phyloP scores from a whole-genome alignment of 352 stramenopile genomes.

The Globisporangium echinulatum region DNA sequence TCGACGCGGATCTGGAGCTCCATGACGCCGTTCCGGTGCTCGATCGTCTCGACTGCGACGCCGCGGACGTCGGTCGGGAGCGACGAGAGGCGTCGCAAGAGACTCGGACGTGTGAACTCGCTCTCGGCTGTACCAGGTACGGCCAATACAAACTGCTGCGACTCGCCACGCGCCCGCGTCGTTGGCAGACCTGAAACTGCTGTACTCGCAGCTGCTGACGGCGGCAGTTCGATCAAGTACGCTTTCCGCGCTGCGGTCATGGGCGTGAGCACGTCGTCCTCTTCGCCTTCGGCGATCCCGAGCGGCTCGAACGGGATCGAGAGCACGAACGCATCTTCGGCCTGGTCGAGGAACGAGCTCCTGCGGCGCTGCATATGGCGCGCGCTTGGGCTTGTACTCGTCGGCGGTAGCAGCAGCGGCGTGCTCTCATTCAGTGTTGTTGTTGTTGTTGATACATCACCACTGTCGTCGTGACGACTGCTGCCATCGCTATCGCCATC shows the following conservation, averaged over 20 bases:
- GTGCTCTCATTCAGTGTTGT: constrained; percentile 7
- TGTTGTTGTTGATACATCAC: no score
- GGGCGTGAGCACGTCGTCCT: constrained; percentile 16
- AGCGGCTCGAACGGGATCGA: constrained; percentile 67
- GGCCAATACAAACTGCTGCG: constrained; percentile 63
- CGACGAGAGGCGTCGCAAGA: constrained; percentile 25
- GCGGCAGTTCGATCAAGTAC: constrained; percentile 79
- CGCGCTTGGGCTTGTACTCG: constrained; percentile 18
- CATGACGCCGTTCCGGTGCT: constrained; percentile 51
- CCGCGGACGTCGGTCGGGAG: constrained; percentile 66
- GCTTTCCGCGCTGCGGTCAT: constrained; percentile 19
- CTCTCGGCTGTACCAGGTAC: constrained; percentile 41
- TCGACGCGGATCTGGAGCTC: constrained; percentile 70
- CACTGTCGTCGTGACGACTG: no score
- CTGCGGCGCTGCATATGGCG: constrained; percentile 1
- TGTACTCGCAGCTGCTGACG: background rate
- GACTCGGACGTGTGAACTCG: constrained; percentile 8
- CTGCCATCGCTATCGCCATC: constrained; percentile 12
- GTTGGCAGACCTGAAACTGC: constrained; percentile 2
- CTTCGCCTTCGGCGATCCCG: constrained; percentile 14
- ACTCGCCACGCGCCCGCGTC: constrained; percentile 23
- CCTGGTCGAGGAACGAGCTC: constrained; percentile 68
- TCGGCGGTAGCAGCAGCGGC: constrained; percentile 38
- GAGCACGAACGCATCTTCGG: constrained; percentile 56
- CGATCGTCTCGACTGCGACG: constrained; percentile 65